phyloP scores from a whole-genome alignment of 257 asterid genomes.

The Solanum paucissectum region DNA sequence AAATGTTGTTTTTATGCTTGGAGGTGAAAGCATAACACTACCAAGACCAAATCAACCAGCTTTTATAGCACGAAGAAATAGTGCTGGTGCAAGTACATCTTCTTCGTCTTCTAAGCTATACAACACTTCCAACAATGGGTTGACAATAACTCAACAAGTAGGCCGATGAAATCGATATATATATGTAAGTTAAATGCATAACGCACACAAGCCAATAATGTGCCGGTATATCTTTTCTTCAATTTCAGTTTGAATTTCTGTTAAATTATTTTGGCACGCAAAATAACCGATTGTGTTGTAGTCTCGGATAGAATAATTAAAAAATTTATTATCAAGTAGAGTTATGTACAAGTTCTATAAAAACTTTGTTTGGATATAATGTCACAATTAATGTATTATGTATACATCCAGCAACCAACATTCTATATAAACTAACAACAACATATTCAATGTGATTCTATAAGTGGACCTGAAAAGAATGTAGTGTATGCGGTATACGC shows the following conservation, averaged over 20 bases:
- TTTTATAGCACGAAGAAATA: neutral
- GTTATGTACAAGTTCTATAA: neutral
- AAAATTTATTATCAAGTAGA: neutral
- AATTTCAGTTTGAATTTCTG: neutral
- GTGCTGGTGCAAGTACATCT: neutral
- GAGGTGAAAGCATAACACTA: conserved; percentile 5
- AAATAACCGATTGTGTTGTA: neutral
- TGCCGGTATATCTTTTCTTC: neutral
- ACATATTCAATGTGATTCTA: too few relatives aligned
- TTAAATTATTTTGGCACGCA: neutral
- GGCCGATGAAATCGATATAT: neutral
- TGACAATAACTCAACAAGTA: neutral
- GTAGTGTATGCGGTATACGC: too few relatives aligned
- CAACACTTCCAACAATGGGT: neutral
- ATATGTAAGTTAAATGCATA: neutral
- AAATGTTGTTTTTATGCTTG: conserved; percentile 12
- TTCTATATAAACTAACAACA: too few relatives aligned
- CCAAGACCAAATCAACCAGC: conserved; percentile 19
- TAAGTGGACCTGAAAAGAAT: too few relatives aligned
- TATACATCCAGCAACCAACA: too few relatives aligned
- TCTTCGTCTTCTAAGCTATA: neutral
- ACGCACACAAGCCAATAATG: neutral
- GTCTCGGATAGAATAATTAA: neutral
- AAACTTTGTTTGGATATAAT: too few relatives aligned
- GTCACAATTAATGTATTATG: too few relatives aligned